These are phyloP conservation scores for Sphagnum magellanicum DNA, from an alignment of 228 moss, liverwort and hornwort species.

Conservation along the genomic window DNA sequence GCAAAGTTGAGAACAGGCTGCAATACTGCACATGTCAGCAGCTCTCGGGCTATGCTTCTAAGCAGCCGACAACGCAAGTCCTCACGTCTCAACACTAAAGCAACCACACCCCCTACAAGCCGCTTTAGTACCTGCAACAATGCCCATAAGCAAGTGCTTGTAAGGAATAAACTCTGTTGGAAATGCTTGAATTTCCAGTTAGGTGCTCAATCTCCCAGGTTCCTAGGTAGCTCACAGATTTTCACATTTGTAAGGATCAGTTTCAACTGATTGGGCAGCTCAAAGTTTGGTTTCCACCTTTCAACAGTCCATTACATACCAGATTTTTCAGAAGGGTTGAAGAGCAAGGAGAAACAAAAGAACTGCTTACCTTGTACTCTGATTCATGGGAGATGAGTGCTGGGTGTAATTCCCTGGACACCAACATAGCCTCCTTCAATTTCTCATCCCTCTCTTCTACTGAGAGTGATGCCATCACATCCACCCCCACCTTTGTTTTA, in stretches of 20 bases:
- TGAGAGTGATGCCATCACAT: constrained; percentile 56
- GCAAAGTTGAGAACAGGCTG: constrained; percentile 81
- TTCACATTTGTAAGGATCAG: too few relatives aligned
- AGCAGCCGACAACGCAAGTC: constrained; percentile 66
- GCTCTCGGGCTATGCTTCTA: constrained; percentile 63
- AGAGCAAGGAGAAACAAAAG: neutral
- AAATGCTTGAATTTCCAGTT: neutral
- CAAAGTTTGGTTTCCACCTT: too few relatives aligned
- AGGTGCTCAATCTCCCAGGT: neutral
- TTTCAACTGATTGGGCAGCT: too few relatives aligned
- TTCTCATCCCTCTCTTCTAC: constrained; percentile 86
- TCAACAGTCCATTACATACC: too few relatives aligned
- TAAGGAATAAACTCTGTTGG: neutral
- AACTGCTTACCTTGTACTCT: constrained; percentile 43
- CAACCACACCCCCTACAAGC: constrained; percentile 74
- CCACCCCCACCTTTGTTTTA: constrained; percentile 70
- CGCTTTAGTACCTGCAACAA: constrained; percentile 61
- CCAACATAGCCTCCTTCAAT: constrained; percentile 59
- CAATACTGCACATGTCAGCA: constrained; percentile 87
- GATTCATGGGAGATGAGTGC: constrained; percentile 73
- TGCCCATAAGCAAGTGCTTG: neutral
- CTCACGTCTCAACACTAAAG: constrained; percentile 65
- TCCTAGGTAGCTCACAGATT: neutral
- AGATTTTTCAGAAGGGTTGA: too few relatives aligned
- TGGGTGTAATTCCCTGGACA: constrained; percentile 73